These are phyloP conservation scores for Saprolegnia parasitica DNA, from an alignment of 352 stramenopile species.

Conservation along the genomic window DNA sequence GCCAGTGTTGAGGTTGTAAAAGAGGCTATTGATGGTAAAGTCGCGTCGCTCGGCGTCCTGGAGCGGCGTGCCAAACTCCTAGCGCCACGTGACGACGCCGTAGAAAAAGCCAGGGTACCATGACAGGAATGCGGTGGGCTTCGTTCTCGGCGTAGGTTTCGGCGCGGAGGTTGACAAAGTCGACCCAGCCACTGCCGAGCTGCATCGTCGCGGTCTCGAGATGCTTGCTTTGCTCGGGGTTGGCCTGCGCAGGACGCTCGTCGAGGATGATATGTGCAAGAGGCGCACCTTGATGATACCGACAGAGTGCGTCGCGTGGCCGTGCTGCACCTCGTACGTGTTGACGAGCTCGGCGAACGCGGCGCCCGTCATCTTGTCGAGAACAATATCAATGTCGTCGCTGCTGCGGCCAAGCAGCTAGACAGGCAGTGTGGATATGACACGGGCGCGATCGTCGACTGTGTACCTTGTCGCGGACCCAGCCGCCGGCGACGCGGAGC, in stretches of 20 bases:
- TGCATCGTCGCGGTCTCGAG: slow-evolving; percentile 97
- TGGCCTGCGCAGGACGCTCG: slow-evolving; percentile 32
- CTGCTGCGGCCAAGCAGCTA: slow-evolving; percentile 74
- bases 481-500: slow-evolving; percentile 96
- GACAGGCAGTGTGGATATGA: not conserved
- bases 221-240: slow-evolving; percentile 96
- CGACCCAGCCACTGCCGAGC: slow-evolving; percentile 89
- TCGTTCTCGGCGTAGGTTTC: slow-evolving; percentile 89
- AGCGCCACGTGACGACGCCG: not conserved
- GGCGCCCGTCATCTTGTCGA: slow-evolving; percentile 94
- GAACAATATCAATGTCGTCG: slow-evolving; percentile 97
- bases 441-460: not conserved
- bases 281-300: slow-evolving; percentile 54
- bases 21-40: slow-evolving; percentile 99
- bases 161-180: slow-evolving; percentile 97
- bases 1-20: slow-evolving; percentile 96
- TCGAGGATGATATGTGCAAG: not conserved
- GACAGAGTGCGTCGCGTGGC: slow-evolving; percentile 44
- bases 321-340: slow-evolving; percentile 50
- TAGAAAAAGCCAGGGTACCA: slow-evolving; percentile 31
- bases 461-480: slow-evolving; percentile 95
- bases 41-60: slow-evolving; percentile 90
- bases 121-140: slow-evolving; percentile 60
- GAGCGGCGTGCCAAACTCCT: slow-evolving; percentile 71
- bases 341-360: slow-evolving; percentile 90